phyloP scores from a whole-genome alignment of 140 eudicot genomes.

The Cichorium intybus region DNA sequence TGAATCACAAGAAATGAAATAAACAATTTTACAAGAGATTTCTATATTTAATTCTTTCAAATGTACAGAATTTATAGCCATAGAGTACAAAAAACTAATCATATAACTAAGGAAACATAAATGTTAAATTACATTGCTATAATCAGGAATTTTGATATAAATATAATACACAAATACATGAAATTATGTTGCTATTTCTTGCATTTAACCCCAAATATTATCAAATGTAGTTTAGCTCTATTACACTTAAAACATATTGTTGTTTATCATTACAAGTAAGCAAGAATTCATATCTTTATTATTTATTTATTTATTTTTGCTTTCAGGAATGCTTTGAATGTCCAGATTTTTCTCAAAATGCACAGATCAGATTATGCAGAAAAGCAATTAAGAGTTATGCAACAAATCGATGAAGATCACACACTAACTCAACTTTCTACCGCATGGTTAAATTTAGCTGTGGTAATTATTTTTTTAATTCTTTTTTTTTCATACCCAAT shows the following conservation, averaged over 20 bases:
- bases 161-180: too few relatives aligned
- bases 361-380: constrained; percentile 95
- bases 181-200: background rate
- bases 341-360: constrained; percentile 92
- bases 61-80: too few relatives aligned
- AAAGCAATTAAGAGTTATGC: constrained; percentile 90
- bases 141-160: too few relatives aligned
- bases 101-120: too few relatives aligned
- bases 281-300: background rate
- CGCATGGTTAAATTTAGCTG: constrained; percentile 96
- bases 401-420: constrained; percentile 95
- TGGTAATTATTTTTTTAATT: constrained; percentile 59
- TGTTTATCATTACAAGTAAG: too few relatives aligned
- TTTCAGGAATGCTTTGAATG: constrained; percentile 87
- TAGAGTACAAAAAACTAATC: too few relatives aligned
- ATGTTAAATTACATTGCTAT: too few relatives aligned
- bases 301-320: background rate
- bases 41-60: too few relatives aligned
- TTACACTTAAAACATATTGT: background rate
- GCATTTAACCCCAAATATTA: background rate
- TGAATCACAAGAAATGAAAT: too few relatives aligned
- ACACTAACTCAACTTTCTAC: constrained; percentile 96
- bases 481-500: background rate
- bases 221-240: background rate
- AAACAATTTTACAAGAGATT: too few relatives aligned